Base-by-base conservation (phyloP, 495 filamentous ascomycete species). In the Podospora appendiculata region DNA sequence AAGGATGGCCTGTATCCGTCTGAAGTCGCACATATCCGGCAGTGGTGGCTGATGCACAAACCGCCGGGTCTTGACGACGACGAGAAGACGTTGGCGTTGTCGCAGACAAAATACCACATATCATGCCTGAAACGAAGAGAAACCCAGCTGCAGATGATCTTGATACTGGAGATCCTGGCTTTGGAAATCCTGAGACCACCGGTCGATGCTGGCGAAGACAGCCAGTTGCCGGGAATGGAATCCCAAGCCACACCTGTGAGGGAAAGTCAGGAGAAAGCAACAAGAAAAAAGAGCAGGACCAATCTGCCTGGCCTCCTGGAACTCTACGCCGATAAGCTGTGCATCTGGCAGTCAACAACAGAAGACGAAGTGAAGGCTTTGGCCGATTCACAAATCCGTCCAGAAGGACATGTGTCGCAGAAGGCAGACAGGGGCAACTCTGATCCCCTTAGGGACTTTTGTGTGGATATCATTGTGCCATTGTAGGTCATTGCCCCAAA, bases 261-360 rank as follows among this genome's bases (percentile, higher is more conserved):
- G 43, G 61, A 32, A 6, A 62, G 35, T 51, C 61, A 54, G 52
- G 63, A 60, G 41, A 56, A 48, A 19, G 45, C 53, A 2, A 47
- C 59, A 12, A 66, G 69, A 60, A 79, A 68, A 61, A 57, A 64
- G 34, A 75, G 58, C 48, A 69, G 63, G 41, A 69, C 70, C 46
- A 71, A 75, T 49, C 46, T 77, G 2, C 67, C 72, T 1, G 50
- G 84, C 1, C 75, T 90, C 17, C 74, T 98, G 8, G 92, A 97
- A 58, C 70, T 95, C 4, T 83, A 95, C 46, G 79, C 95, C 10
- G 94, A 98, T 64, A 82, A 90, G 35, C 74, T 98, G 18, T 94
- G 90, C 63, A 98, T 98, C 39, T 98, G 94, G 94, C 90, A 96
- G 61, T 89, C 90, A n/a, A 81, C 87, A 47, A 77, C 79, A 10